Percentiles rank a stretch among this genome's conserved stretches.
phyloP scores from a whole-genome alignment of 495 filamentous ascomycete species.

The Chaetomidium leptoderma region DNA sequence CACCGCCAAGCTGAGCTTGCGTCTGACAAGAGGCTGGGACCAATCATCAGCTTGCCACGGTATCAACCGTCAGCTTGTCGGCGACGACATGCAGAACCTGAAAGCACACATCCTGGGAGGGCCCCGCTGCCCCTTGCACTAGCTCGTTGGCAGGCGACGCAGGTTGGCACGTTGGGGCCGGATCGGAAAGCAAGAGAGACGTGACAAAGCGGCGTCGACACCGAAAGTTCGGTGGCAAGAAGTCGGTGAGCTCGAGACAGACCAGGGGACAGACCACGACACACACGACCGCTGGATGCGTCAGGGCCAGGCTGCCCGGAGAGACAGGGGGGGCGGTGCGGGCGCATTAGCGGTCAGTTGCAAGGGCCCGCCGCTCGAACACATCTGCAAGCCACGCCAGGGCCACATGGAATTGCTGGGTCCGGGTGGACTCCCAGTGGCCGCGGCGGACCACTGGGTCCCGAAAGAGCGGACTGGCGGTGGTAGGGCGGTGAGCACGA shows the following conservation, averaged over 20 bases:
- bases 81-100: background rate
- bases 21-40: constrained; percentile 9
- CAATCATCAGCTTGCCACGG: background rate
- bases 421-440: constrained; percentile 15
- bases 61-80: constrained; percentile 1
- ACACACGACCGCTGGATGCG: constrained; percentile 14
- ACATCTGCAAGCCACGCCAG: constrained; percentile 29
- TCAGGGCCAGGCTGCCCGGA: constrained; percentile 20
- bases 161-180: constrained; percentile 10
- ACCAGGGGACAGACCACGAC: constrained; percentile 15
- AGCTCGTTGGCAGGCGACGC: constrained; percentile 10
- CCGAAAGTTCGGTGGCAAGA: constrained; percentile 24
- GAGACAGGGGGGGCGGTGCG: constrained; percentile 27
- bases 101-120: background rate
- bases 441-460: constrained; percentile 8
- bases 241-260: constrained; percentile 37
- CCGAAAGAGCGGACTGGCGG: constrained; percentile 26
- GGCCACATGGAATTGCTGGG: constrained; percentile 25
- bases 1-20: constrained; percentile 13
- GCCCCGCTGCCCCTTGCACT: constrained; percentile 20
- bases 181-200: constrained; percentile 2
- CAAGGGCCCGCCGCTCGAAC: constrained; percentile 20
- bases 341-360: constrained; percentile 29
- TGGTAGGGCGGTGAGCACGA: constrained; percentile 30
- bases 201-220: constrained; percentile 19